Percentiles rank a stretch among this genome's conserved stretches.
Evolutionary conservation across 176 grass and related monocot genomes (phyloP).

Genomic region (Tillandsia fasciculata): DNA sequence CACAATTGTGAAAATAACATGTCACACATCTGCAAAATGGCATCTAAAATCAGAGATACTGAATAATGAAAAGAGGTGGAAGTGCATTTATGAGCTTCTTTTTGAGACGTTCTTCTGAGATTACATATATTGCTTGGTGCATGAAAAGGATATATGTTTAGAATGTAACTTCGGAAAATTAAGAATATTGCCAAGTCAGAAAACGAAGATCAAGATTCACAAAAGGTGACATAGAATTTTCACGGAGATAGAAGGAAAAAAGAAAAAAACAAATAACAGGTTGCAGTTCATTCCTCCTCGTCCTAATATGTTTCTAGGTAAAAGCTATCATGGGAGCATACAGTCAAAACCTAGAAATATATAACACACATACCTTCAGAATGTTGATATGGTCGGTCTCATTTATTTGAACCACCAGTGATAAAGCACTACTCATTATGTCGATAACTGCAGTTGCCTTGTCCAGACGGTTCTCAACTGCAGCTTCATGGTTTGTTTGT

Average conservation of each 20-base stretch:
- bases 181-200: not conserved
- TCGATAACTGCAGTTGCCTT: conserved; percentile 87
- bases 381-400: conserved; percentile 98
- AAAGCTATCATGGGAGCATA: no score
- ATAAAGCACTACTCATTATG: conserved; percentile 86
- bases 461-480: conserved; percentile 44
- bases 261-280: no score
- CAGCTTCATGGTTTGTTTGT: conserved; percentile 20
- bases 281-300: no score
- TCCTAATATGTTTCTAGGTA: no score
- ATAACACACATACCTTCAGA: conserved; percentile 61
- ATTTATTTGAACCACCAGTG: conserved; percentile 80
- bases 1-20: conserved; percentile 97
- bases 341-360: not conserved
- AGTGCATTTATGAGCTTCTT: not conserved
- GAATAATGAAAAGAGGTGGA: conserved; percentile 2
- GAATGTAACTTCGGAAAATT: not conserved
- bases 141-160: not conserved
- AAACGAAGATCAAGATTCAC: not conserved
- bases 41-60: conserved; percentile 6
- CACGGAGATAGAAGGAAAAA: no score
- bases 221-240: no score
- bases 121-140: not conserved
- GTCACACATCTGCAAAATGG: conserved; percentile 70
- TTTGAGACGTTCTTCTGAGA: not conserved